phyloP scores from a whole-genome alignment of 768 basidiomycete species.

The Coprinopsis sp. region DNA sequence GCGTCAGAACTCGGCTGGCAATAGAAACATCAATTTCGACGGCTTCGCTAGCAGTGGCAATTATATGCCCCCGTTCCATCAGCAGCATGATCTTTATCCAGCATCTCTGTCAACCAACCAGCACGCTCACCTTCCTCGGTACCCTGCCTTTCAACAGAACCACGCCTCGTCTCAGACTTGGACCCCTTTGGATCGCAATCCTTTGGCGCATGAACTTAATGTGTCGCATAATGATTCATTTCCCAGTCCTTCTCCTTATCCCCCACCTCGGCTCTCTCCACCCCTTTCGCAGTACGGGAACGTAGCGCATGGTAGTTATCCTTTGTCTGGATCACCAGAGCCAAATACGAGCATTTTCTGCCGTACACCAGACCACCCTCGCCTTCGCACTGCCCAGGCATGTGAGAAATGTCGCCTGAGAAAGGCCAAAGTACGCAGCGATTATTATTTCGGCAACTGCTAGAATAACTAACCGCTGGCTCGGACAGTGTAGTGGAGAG shows the following conservation, averaged over 20 bases:
- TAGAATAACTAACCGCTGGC: slow-evolving; percentile 3
- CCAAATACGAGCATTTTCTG: slow-evolving; percentile 64
- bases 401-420: slow-evolving; percentile 70
- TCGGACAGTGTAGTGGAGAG: slow-evolving; percentile 68
- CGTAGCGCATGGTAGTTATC: slow-evolving; percentile 7
- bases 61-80: slow-evolving; percentile 2
- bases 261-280: slow-evolving; percentile 25
- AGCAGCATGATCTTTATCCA: slow-evolving; percentile 7
- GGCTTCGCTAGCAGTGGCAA: slow-evolving; percentile 4
- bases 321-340: slow-evolving; percentile 58
- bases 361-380: slow-evolving; percentile 56
- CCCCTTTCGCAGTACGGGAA: slow-evolving; percentile 13
- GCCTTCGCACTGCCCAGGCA: slow-evolving; percentile 66
- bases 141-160: neutral
- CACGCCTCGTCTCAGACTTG: slow-evolving; percentile 21
- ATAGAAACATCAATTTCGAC: slow-evolving; percentile 4
- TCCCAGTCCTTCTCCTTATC: slow-evolving; percentile 26
- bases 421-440: slow-evolving; percentile 62
- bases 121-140: neutral
- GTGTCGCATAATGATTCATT: slow-evolving; percentile 19
- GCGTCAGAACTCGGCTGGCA: slow-evolving; percentile 5
- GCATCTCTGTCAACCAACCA: slow-evolving; percentile 8
- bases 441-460: slow-evolving; percentile 6
- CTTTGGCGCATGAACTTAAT: slow-evolving; percentile 13
- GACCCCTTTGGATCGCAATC: slow-evolving; percentile 24